These are phyloP conservation scores for Calycina herbarum DNA, from an alignment of 2,329 filamentous ascomycete species.

Conservation along the genomic window DNA sequence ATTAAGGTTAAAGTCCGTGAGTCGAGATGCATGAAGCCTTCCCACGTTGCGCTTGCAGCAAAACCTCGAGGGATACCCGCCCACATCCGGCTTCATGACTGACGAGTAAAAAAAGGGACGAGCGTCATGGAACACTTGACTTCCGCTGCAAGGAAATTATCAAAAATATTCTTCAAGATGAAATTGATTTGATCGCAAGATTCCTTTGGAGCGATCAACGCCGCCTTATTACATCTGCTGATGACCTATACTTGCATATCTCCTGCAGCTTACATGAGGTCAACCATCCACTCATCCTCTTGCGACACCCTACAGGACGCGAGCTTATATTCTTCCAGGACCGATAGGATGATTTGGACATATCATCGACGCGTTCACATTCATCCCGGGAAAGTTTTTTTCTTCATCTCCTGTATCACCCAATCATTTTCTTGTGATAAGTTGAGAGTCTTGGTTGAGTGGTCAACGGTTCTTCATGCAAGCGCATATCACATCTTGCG, in stretches of 20 bases:
- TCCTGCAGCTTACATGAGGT: conserved; percentile 14
- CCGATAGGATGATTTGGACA: conserved; percentile 17
- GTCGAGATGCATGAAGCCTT: conserved; percentile 11
- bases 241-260: conserved; percentile 8
- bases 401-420: not conserved
- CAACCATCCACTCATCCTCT: conserved; percentile 5
- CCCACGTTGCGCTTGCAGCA: conserved; percentile 12
- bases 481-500: not conserved
- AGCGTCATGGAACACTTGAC: conserved; percentile 5
- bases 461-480: not conserved
- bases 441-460: not conserved
- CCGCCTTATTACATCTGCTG: conserved; percentile 9
- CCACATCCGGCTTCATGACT: conserved; percentile 5
- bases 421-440: conserved; percentile 2
- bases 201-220: conserved; percentile 3
- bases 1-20: conserved; percentile 14
- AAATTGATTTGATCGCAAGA: not conserved
- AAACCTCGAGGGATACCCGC: conserved; percentile 4
- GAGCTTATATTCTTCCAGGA: conserved; percentile 14
- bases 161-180: conserved; percentile 5
- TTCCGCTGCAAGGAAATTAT: conserved; percentile 13
- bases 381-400: not conserved
- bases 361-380: not conserved
- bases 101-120: not conserved
- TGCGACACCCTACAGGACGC: conserved; percentile 13